These are phyloP conservation scores for Chrysoporthe puriensis DNA, from an alignment of 2,329 filamentous ascomycete species.

Conservation along the genomic window DNA sequence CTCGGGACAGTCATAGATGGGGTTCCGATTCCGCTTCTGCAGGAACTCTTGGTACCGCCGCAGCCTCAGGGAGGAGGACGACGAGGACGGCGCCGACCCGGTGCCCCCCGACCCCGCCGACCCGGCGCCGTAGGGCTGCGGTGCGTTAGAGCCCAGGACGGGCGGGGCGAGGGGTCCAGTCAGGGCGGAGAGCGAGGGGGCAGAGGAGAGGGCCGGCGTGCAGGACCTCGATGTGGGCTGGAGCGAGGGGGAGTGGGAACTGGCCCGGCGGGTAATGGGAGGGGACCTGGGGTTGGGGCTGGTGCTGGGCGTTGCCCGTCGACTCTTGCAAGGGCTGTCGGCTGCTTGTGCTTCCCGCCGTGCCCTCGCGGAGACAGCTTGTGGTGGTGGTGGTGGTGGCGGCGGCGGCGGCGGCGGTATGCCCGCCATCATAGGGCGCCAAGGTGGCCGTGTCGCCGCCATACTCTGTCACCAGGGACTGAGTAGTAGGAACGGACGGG, in stretches of 20 bases:
- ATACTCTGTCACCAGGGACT: constrained; percentile 23
- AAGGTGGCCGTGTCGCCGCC: constrained; percentile 8
- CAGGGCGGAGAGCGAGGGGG: constrained; percentile 40
- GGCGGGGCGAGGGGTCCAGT: constrained; percentile 38
- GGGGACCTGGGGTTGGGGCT: constrained; percentile 26
- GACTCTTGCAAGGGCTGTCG: constrained; percentile 56
- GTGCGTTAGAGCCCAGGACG: constrained; percentile 6
- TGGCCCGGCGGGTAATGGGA: constrained; percentile 34
- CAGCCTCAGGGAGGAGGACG: constrained; percentile 31
- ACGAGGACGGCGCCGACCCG: not conserved
- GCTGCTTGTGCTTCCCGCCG: constrained; percentile 17
- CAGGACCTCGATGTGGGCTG: constrained; percentile 22
- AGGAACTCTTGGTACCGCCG: constrained; percentile 38
- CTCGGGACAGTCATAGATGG: constrained; percentile 63
- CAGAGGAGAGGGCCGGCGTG: constrained; percentile 37
- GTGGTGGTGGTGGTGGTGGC: not conserved
- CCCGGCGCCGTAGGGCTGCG: constrained; percentile 38
- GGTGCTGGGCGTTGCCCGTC: constrained; percentile 54
- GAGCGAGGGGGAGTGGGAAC: constrained; percentile 25
- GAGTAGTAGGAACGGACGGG: constrained; percentile 46
- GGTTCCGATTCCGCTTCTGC: constrained; percentile 50
- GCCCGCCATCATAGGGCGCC: constrained; percentile 13
- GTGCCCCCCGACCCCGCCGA: not conserved
- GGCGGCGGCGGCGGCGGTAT: not conserved
- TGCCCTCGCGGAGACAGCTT: constrained; percentile 11